phyloP scores from a whole-genome alignment of 2,329 filamentous ascomycete species.

The Hymenoscyphus albidus region DNA sequence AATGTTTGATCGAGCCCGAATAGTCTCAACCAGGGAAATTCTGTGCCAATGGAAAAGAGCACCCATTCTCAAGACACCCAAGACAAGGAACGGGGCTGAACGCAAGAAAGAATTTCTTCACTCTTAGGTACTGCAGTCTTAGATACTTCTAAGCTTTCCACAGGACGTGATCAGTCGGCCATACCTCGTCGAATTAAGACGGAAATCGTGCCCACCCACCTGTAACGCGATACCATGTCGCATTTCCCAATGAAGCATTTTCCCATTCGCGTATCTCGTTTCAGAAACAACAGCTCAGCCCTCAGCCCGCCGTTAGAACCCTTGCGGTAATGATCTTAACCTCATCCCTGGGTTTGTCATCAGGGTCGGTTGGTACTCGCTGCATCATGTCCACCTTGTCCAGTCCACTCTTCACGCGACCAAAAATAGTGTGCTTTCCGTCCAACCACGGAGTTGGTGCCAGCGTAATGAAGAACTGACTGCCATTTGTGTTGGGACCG shows the following conservation, averaged over 20 bases:
- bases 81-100: neutral
- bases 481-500: constrained; percentile 88
- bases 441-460: constrained; percentile 95
- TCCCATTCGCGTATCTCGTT: neutral
- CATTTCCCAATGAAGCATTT: neutral
- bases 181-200: neutral
- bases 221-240: neutral
- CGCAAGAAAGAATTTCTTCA: neutral
- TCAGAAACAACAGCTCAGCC: constrained; percentile 34
- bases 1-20: neutral
- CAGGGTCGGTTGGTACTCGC: constrained; percentile 73
- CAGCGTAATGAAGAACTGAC: constrained; percentile 93
- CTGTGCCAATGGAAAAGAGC: neutral
- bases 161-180: neutral
- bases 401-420: constrained; percentile 80
- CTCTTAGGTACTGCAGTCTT: neutral
- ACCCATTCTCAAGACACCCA: neutral
- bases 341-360: constrained; percentile 78
- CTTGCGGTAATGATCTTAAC: constrained; percentile 74
- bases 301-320: constrained; percentile 57
- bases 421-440: constrained; percentile 96
- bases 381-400: constrained; percentile 83
- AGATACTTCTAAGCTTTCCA: constrained; percentile 1
- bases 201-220: neutral
- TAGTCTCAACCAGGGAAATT: neutral